phyloP scores from a whole-genome alignment of 495 filamentous ascomycete genomes.

The Penicillium ucsense region DNA sequence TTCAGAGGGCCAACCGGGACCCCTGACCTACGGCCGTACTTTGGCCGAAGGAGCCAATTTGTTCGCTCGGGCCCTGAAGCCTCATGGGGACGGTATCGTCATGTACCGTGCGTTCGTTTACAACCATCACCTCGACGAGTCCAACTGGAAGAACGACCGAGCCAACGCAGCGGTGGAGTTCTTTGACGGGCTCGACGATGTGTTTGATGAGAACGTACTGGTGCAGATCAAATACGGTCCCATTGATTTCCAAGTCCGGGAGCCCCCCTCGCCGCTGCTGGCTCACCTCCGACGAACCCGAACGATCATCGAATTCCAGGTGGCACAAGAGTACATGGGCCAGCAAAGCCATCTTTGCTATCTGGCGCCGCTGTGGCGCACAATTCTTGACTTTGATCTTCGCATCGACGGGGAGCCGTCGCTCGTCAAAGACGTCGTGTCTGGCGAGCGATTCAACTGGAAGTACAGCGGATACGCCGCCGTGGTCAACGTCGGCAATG shows the following conservation, averaged over 20 bases:
- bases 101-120: conserved; percentile 68
- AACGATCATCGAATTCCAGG: conserved; percentile 51
- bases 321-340: conserved; percentile 58
- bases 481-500: conserved; percentile 56
- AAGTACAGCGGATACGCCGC: conserved; percentile 49
- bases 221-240: conserved; percentile 64
- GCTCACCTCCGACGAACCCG: conserved; percentile 45
- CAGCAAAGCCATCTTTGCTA: conserved; percentile 60
- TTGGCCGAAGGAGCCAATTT: conserved; percentile 58
- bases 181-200: conserved; percentile 51
- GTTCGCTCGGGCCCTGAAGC: conserved; percentile 48
- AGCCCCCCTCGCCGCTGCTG: conserved; percentile 55
- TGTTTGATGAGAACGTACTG: conserved; percentile 57
- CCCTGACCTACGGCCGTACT: conserved; percentile 55
- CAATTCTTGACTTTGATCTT: conserved; percentile 53
- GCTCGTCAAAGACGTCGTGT: conserved; percentile 43
- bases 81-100: conserved; percentile 46
- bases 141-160: conserved; percentile 52
- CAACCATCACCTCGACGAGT: conserved; percentile 40
- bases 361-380: conserved; percentile 53
- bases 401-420: conserved; percentile 39
- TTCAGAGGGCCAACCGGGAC: conserved; percentile 59
- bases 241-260: conserved; percentile 64
- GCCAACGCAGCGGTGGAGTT: conserved; percentile 57
- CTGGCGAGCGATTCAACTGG: conserved; percentile 46